Evolutionary conservation across 2,329 filamentous ascomycete genomes (phyloP).

Genomic region (Trichophyton equinum): DNA sequence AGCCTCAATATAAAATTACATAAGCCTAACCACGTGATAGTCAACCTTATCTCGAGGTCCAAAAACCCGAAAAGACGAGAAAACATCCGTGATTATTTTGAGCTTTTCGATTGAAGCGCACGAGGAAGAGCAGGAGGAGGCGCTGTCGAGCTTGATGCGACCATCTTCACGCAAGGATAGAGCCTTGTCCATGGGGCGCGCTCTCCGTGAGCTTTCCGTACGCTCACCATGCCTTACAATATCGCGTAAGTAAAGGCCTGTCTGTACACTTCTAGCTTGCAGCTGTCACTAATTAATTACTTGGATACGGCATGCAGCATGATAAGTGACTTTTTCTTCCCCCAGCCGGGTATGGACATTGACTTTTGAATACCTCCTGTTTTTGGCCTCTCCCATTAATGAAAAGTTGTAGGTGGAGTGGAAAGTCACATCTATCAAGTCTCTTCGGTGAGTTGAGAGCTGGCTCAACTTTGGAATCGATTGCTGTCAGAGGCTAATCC

Average conservation of each 20-base stretch:
- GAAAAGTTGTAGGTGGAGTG: slow-evolving; percentile 51
- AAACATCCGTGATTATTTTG: background rate
- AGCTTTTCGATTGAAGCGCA: too few relatives aligned
- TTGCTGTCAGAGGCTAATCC: background rate
- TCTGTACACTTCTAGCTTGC: background rate
- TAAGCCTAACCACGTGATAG: background rate
- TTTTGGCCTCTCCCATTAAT: background rate
- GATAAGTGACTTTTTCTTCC: slow-evolving; percentile 99
- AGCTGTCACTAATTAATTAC: slow-evolving; percentile 18
- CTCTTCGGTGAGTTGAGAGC: slow-evolving; percentile 46
- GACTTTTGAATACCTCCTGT: background rate
- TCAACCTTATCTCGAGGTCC: too few relatives aligned
- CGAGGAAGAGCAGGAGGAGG: background rate
- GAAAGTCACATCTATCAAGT: slow-evolving; percentile 99
- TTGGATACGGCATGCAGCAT: slow-evolving; percentile 42
- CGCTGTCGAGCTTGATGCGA: background rate
- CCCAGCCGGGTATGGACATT: slow-evolving; percentile 56
- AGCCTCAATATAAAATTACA: background rate
- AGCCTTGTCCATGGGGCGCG: background rate
- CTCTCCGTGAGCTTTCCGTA: background rate
- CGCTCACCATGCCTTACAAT: slow-evolving; percentile 50
- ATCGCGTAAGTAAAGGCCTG: slow-evolving; percentile 44
- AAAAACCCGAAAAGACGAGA: background rate
- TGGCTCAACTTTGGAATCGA: background rate
- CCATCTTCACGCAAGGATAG: background rate